Base-by-base conservation (phyloP, 495 filamentous ascomycete genomes). In the Penicillium verhagenii region DNA sequence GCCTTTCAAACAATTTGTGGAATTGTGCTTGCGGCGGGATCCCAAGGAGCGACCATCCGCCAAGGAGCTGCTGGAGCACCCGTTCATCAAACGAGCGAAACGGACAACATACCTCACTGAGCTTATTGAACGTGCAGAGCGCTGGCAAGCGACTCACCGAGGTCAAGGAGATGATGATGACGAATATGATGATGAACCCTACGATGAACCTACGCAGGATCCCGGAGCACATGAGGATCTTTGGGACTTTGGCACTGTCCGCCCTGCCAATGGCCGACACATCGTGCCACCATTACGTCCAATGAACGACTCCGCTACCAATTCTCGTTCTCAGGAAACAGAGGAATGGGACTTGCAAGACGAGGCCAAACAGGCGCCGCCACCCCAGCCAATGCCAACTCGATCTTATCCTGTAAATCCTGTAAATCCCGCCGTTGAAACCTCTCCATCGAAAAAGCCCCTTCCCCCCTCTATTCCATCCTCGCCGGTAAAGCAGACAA, bases 201-300 rank as follows among this genome's bases (percentile, higher is more conserved):
- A 72, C 40, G 77, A 82, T 10, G 69, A 77, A 7, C 47, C 66
- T 6, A 52, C 63, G 1, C 55, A 54, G 16, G 50, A 54, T 16
- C 45, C 54, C 0, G 69, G 70, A 28, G 69, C 74, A 29, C 66
- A 74, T 8, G 72, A 79, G 20, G 82, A 96, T 66, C 83, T 96
- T 54, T 97, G 92, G 92, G 92, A 97, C 70, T 97, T 97, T 77
- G 92, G 92, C 21, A 97, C 92, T 2, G 87, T 96, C 44, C 79
- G 90, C 39, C 84, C 92, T 25, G 84, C 80, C 20, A 82, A 78
- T 21, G 82, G 78, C 26, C 76, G 86, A 63, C 77, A 74, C 21
- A 58, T 59, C 7, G 84, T 72, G 7, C 33, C 55, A 4, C 47
- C 52, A 10, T 71, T 91, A 19, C 85, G 82, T 50, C 75, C 84